Percentiles rank a stretch among this genome's conserved stretches.
phyloP scores from a whole-genome alignment of 495 filamentous ascomycete genomes.

The Aspergillus steynii region DNA sequence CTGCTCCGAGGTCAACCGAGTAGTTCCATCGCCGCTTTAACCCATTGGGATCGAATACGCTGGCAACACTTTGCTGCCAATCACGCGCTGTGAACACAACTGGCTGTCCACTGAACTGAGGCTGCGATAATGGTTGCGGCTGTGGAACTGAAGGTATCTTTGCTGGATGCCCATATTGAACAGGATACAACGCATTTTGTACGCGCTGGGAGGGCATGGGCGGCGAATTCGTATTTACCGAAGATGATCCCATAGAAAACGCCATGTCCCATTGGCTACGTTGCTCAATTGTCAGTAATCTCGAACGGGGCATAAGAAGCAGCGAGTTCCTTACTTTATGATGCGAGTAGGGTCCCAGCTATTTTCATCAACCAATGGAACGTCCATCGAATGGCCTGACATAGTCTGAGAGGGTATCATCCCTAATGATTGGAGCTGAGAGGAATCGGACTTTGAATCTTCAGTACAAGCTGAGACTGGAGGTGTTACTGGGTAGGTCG shows the following conservation, averaged over 20 bases:
- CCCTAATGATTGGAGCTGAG: constrained; percentile 72
- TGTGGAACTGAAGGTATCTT: constrained; percentile 37
- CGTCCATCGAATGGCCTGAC: constrained; percentile 44
- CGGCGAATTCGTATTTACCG: constrained; percentile 51
- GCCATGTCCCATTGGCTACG: constrained; percentile 87
- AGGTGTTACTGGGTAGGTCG: constrained; percentile 75
- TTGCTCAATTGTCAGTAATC: constrained; percentile 27
- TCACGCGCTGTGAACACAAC: constrained; percentile 87
- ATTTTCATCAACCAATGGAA: constrained; percentile 65
- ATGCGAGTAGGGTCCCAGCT: constrained; percentile 91
- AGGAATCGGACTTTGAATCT: constrained; percentile 79
- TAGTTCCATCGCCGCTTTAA: constrained; percentile 73
- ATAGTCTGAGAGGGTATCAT: constrained; percentile 63
- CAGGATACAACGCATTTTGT: constrained; percentile 33
- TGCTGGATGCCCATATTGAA: constrained; percentile 38
- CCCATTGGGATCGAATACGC: constrained; percentile 74
- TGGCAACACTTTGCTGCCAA: constrained; percentile 96
- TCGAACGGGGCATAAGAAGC: not conserved
- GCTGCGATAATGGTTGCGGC: constrained; percentile 52
- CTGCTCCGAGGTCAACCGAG: constrained; percentile 36
- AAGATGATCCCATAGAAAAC: constrained; percentile 66
- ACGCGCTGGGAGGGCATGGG: constrained; percentile 40
- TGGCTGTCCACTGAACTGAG: constrained; percentile 55
- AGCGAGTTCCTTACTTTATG: constrained; percentile 72
- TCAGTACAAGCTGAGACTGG: constrained; percentile 75